Evolutionary conservation across 1,284 basidiomycete species (phyloP).

Genomic region (Apiotrichum gamsii): DNA sequence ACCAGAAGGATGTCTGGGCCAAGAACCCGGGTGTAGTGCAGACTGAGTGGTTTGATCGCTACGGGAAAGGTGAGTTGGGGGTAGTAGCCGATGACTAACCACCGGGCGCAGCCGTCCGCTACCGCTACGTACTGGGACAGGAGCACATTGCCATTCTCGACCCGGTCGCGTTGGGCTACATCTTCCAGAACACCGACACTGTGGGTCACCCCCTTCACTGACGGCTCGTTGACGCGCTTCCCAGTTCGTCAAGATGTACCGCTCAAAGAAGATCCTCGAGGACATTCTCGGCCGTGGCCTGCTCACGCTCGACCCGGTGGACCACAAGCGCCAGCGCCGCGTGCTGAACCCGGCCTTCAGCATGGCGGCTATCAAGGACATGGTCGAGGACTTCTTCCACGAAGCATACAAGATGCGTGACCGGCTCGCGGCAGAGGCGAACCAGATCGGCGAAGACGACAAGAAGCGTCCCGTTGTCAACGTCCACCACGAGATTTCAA

Average conservation of each 20-base stretch:
- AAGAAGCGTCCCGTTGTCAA: neutral
- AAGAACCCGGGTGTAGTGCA: constrained; percentile 15
- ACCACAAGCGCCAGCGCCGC: constrained; percentile 52
- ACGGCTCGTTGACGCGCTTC: too few relatives aligned
- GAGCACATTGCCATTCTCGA: too few relatives aligned
- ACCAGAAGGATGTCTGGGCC: constrained; percentile 9
- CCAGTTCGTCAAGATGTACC: constrained; percentile 64
- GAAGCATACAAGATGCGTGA: constrained; percentile 54
- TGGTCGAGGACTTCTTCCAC: constrained; percentile 59
- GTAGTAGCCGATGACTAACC: too few relatives aligned
- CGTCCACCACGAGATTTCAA: too few relatives aligned
- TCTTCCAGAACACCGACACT: constrained; percentile 57
- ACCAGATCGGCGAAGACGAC: too few relatives aligned
- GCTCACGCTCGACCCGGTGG: constrained; percentile 29
- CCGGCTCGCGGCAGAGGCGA: neutral
- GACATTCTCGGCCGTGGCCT: constrained; percentile 40
- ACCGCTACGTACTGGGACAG: too few relatives aligned
- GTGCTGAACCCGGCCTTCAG: constrained; percentile 49
- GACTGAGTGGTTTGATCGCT: constrained; percentile 16
- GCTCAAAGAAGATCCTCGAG: constrained; percentile 55
- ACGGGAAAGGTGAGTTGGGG: constrained; percentile 11
- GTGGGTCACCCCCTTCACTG: too few relatives aligned
- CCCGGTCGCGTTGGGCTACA: constrained; percentile 49
- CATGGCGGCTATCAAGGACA: constrained; percentile 34
- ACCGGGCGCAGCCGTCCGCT: too few relatives aligned